phyloP scores from a whole-genome alignment of 2,329 filamentous ascomycete species.

The Penicillium griseofulvum region DNA sequence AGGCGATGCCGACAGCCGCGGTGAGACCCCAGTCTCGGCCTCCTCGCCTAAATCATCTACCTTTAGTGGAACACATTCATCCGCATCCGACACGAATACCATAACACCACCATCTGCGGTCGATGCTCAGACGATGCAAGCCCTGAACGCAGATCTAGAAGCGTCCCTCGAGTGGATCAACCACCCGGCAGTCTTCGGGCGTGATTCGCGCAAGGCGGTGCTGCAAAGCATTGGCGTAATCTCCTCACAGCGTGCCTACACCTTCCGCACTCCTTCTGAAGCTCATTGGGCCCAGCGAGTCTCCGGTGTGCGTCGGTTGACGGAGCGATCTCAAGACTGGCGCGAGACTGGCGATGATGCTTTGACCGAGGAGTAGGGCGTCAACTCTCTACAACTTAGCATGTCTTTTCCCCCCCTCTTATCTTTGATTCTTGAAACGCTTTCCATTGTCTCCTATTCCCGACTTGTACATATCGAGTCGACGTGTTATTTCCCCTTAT shows the following conservation, averaged over 20 bases:
- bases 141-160: conserved; percentile 87
- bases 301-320: conserved; percentile 73
- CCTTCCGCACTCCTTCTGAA: conserved; percentile 87
- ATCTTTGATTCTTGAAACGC: background rate
- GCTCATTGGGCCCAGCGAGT: conserved; percentile 84
- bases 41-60: conserved; percentile 39
- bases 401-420: background rate
- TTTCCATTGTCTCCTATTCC: conserved; percentile 2
- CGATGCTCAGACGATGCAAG: conserved; percentile 74
- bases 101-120: conserved; percentile 67
- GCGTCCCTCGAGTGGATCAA: conserved; percentile 94
- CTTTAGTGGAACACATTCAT: conserved; percentile 35
- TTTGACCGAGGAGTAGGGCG: conserved; percentile 51
- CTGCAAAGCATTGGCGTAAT: conserved; percentile 96
- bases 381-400: background rate
- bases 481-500: background rate
- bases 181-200: conserved; percentile 89
- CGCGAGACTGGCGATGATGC: conserved; percentile 79
- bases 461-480: conserved; percentile 1
- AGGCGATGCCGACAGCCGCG: conserved; percentile 41
- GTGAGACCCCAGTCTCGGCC: conserved; percentile 34
- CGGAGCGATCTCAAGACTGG: conserved; percentile 86
- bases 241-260: conserved; percentile 88
- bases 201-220: conserved; percentile 92
- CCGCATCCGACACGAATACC: conserved; percentile 45